Percentiles rank a stretch among this genome's conserved stretches.
phyloP scores from a whole-genome alignment of 768 basidiomycete genomes.

The Amanita exitialis region DNA sequence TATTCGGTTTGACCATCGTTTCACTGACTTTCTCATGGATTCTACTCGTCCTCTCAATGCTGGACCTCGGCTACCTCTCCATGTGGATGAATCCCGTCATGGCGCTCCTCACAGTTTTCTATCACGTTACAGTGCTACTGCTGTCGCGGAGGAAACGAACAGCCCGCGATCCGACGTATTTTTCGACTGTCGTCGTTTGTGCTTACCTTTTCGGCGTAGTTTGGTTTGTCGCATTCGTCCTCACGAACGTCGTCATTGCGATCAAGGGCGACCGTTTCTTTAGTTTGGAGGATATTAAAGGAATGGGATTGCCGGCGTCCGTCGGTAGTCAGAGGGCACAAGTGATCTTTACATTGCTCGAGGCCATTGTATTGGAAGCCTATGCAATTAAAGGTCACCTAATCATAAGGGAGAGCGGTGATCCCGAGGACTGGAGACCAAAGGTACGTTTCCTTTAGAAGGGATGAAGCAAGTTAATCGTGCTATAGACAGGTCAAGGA shows the following conservation, averaged over 20 bases:
- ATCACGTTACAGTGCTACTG: conserved; percentile 17
- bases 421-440: conserved; percentile 19
- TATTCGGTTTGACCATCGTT: conserved; percentile 18
- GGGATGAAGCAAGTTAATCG: neutral
- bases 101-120: conserved; percentile 20
- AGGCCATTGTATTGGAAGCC: conserved; percentile 16
- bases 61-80: conserved; percentile 24
- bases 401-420: conserved; percentile 19
- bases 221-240: conserved; percentile 22
- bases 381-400: conserved; percentile 19
- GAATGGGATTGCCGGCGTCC: conserved; percentile 18
- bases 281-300: conserved; percentile 3
- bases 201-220: conserved; percentile 19
- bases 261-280: conserved; percentile 1
- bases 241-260: conserved; percentile 17
- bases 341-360: conserved; percentile 17
- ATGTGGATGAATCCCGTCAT: conserved; percentile 22
- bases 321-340: conserved; percentile 20
- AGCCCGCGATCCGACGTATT: conserved; percentile 20
- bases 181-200: conserved; percentile 19
- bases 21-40: conserved; percentile 16
- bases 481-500: neutral
- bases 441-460: neutral
- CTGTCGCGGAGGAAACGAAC: conserved; percentile 17
- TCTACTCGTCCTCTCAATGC: conserved; percentile 21